Evolutionary conservation across 2,329 filamentous ascomycete genomes (phyloP), one percentile per base, ranked within the genome.

Genomic region (Dactylonectria macrodidyma): DNA sequence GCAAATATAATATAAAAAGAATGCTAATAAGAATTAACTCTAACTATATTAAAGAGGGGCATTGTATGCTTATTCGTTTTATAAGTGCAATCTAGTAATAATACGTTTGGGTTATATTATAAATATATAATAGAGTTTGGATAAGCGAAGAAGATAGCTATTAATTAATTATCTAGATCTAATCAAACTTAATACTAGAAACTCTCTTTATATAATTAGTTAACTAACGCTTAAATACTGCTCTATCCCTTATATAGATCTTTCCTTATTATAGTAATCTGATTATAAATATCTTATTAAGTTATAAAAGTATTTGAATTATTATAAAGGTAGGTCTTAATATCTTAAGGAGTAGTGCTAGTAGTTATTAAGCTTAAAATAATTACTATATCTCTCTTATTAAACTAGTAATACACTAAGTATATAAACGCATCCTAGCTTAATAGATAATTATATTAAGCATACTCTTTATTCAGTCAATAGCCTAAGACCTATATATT

Each of bases 261-360:
- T 68, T 54, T 57, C 59, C 61, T 67, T 24, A 41, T 44, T 12
- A 58, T 62, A 24, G 60, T 65, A 67, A 72, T 72, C 16, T 56
- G 50, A 50, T 73, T 75, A 48, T 73, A 73, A 16, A 76, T 62
- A 65, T 74, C 65, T 67, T 68, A 55, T 50, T 73, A 51, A 34
- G 68, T 73, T 48, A 67, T 68, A 10, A 73, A 19, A 2, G 65
- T 66, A 47, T 62, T 56, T 6, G 50, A 66, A 62, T 68, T 33
- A 22, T 71, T 44, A 34, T 57, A 41, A 16, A 72, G 52, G 36
- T 72, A 72, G 9, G 63, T 70, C 41, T 41, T 51, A 38, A 71
- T 74, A 41, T 69, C 67, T 38, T 63, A 60, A 14, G 66, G 69
- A 22, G 67, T 50, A 24, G 63, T 51, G 36, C 72, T 59, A 63